Percentiles rank a stretch among this genome's conserved stretches.
These are phyloP conservation scores for Aristolochia fimbriata DNA, from an alignment of 164 flowering plant species.

Conservation along the genomic window DNA sequence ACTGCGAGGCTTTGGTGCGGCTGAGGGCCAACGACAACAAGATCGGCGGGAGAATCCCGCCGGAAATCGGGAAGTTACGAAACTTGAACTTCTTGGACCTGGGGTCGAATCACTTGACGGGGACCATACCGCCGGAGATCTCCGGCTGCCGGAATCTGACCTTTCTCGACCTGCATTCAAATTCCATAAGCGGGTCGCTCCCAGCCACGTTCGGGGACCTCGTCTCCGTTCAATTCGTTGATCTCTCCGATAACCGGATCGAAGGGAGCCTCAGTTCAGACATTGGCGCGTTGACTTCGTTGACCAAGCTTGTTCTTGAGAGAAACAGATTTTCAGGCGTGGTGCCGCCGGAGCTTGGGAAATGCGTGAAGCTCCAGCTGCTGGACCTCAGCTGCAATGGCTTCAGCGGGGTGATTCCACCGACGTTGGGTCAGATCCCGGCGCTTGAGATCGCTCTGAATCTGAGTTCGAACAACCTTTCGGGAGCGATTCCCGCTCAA, in stretches of 20 bases:
- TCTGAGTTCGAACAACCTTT: conserved; percentile 67
- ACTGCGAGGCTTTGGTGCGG: conserved; percentile 59
- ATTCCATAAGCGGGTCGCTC: conserved; percentile 52
- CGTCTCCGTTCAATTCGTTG: conserved; percentile 49
- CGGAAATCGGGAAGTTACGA: conserved; percentile 64
- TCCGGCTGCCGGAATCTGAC: conserved; percentile 54
- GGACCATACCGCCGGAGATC: conserved; percentile 57
- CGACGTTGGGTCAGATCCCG: conserved; percentile 56
- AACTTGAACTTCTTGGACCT: conserved; percentile 65
- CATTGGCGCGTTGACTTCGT: conserved; percentile 44
- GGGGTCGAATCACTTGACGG: conserved; percentile 53
- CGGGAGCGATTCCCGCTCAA: conserved; percentile 57
- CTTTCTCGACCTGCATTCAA: conserved; percentile 75
- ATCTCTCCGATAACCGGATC: conserved; percentile 65
- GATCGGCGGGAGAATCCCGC: conserved; percentile 65
- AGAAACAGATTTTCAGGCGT: conserved; percentile 56
- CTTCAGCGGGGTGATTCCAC: conserved; percentile 67
- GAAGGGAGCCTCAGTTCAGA: conserved; percentile 35
- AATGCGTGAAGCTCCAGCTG: conserved; percentile 58
- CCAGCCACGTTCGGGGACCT: conserved; percentile 48
- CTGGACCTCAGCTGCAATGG: conserved; percentile 64
- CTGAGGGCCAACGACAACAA: conserved; percentile 51
- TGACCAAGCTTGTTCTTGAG: conserved; percentile 56
- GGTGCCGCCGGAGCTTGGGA: conserved; percentile 56
- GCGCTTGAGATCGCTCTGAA: conserved; percentile 76